phyloP scores from a whole-genome alignment of 192 early-diverging fungal species.

The Cetraspora pellucida region DNA sequence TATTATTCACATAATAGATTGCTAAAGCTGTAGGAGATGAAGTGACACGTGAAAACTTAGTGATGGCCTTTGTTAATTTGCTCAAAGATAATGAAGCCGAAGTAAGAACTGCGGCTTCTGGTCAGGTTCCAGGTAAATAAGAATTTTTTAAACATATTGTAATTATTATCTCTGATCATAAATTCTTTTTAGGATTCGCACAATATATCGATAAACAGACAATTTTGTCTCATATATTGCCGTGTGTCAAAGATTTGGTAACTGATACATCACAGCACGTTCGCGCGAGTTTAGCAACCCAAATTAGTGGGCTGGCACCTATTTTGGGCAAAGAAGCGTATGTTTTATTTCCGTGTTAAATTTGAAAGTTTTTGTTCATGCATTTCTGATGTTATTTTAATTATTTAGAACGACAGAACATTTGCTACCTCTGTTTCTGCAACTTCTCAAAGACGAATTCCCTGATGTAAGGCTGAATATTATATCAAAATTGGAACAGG shows the following conservation, averaged over 20 bases:
- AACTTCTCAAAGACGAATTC: slow-evolving; percentile 95
- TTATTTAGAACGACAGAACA: slow-evolving; percentile 83
- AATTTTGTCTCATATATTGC: slow-evolving; percentile 79
- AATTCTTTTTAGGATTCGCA: slow-evolving; percentile 47
- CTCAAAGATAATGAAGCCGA: slow-evolving; percentile 97
- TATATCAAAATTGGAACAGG: slow-evolving; percentile 95
- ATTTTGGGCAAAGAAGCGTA: slow-evolving; percentile 92
- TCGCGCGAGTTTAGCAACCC: slow-evolving; percentile 90
- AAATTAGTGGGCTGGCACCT: slow-evolving; percentile 94
- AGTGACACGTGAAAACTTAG: slow-evolving; percentile 83
- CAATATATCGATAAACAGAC: slow-evolving; percentile 78
- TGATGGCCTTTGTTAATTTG: slow-evolving; percentile 80
- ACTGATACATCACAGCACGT: slow-evolving; percentile 97
- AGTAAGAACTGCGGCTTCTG: slow-evolving; percentile 92
- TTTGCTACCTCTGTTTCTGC: slow-evolving; percentile 93
- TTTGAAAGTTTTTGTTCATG: neutral
- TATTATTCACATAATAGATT: slow-evolving; percentile 52
- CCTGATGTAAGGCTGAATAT: slow-evolving; percentile 98
- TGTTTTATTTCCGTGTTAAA: slow-evolving; percentile 35
- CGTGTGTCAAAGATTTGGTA: slow-evolving; percentile 91
- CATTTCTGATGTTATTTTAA: neutral
- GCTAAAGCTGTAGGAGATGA: slow-evolving; percentile 79
- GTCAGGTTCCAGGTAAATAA: slow-evolving; percentile 79
- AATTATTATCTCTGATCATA: neutral
- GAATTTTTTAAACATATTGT: neutral